Percentiles rank a stretch among this genome's conserved stretches.
These are phyloP conservation scores for Sesbania bispinosa DNA, from an alignment of 306 rosid genomes.

Conservation along the genomic window DNA sequence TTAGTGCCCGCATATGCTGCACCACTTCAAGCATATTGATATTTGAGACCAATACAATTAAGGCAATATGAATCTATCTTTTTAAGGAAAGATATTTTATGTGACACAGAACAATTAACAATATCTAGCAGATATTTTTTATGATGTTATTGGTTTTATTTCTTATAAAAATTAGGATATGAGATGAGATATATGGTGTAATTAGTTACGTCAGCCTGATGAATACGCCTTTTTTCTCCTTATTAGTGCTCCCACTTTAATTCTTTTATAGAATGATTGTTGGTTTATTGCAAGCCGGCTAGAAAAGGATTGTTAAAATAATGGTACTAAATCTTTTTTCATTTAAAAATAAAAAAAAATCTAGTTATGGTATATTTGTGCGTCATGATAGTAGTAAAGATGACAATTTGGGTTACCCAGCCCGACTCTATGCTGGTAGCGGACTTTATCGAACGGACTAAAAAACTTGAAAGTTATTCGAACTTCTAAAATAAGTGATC, in stretches of 20 bases:
- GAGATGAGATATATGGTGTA: neutral
- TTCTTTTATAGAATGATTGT: neutral
- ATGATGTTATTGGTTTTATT: neutral
- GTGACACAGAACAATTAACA: neutral
- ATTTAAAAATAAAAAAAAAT: neutral
- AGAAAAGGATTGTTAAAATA: neutral
- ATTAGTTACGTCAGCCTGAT: slow-evolving; percentile 36
- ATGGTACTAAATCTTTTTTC: neutral
- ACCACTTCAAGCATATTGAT: neutral
- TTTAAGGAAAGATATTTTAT: neutral
- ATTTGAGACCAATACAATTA: neutral
- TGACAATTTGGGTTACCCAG: no score
- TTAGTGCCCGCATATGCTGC: neutral
- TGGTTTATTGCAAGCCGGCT: neutral
- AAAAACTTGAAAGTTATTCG: no score
- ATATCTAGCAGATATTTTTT: neutral
- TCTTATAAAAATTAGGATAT: neutral
- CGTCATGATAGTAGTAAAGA: slow-evolving; percentile 5
- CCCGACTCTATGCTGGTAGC: no score
- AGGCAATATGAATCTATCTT: neutral
- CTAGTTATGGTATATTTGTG: neutral
- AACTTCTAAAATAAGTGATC: no score
- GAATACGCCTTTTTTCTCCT: neutral
- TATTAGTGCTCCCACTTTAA: neutral
- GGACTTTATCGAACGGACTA: no score